Evolutionary conservation across 1,284 basidiomycete species (phyloP).

Genomic region (Cutaneotrichosporon cyanovorans): DNA sequence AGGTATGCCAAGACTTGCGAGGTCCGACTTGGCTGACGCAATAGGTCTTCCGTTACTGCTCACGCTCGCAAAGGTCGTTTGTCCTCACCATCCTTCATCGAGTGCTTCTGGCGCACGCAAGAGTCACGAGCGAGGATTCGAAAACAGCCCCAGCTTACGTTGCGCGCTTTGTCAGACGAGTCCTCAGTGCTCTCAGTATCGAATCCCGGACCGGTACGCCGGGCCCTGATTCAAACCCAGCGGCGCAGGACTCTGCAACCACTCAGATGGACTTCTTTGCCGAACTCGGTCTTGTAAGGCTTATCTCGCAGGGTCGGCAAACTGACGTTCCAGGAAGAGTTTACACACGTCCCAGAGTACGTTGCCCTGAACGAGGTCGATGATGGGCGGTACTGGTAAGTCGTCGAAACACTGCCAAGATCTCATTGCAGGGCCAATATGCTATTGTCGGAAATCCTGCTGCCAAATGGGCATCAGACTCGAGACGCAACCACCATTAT

Average conservation of each 20-base stretch:
- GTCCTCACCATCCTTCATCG: conserved; percentile 17
- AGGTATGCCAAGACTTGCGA: conserved; percentile 15
- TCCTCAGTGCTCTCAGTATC: conserved; percentile 11
- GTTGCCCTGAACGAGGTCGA: conserved; percentile 18
- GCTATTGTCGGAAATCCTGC: conserved; percentile 8
- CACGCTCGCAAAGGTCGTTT: conserved; percentile 12
- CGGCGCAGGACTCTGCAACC: background rate
- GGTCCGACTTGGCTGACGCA: no score
- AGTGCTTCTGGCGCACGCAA: conserved; percentile 14
- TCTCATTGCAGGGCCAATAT: conserved; percentile 7
- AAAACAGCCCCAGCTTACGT: conserved; percentile 19
- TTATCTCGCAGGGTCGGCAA: background rate
- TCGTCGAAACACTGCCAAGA: background rate
- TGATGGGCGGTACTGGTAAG: conserved; percentile 30
- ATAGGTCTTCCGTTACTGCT: conserved; percentile 26
- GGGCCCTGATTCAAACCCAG: background rate
- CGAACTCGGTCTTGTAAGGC: conserved; percentile 11
- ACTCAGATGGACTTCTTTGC: conserved; percentile 12
- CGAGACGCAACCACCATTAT: no score
- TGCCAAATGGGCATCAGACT: background rate
- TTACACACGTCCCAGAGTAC: conserved; percentile 25
- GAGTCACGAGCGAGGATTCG: conserved; percentile 14
- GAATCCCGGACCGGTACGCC: conserved; percentile 6
- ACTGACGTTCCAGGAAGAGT: conserved; percentile 19
- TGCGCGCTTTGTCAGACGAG: conserved; percentile 16